phyloP scores from a whole-genome alignment of 768 basidiomycete species.

The Russula sp. region DNA sequence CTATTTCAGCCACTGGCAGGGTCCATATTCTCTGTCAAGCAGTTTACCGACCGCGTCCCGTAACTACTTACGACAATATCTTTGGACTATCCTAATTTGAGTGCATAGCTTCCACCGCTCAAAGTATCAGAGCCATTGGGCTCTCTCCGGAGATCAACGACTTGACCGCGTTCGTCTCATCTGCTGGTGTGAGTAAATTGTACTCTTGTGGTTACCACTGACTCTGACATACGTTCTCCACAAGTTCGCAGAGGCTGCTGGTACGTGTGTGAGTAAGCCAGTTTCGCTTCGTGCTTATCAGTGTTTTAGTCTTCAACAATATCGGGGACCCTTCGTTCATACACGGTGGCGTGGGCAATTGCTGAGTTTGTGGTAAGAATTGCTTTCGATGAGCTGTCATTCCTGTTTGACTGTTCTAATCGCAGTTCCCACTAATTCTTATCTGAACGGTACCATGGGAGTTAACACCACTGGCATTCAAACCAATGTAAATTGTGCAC shows the following conservation, averaged over 20 bases:
- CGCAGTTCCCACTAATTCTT: slow-evolving; percentile 44
- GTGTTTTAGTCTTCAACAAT: slow-evolving; percentile 45
- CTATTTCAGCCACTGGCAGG: slow-evolving; percentile 58
- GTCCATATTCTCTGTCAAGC: slow-evolving; percentile 35
- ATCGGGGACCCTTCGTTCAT: slow-evolving; percentile 61
- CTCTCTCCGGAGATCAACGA: slow-evolving; percentile 18
- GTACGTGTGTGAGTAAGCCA: slow-evolving; percentile 8
- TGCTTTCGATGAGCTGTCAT: neutral
- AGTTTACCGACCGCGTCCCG: slow-evolving; percentile 35
- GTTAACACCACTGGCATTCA: slow-evolving; percentile 52
- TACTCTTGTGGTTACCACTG: slow-evolving; percentile 34
- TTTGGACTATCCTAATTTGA: neutral
- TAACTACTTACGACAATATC: slow-evolving; percentile 32
- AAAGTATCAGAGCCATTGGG: slow-evolving; percentile 23
- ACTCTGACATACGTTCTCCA: neutral
- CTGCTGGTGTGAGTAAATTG: slow-evolving; percentile 34
- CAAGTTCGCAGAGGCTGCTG: slow-evolving; percentile 28
- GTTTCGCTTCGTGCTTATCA: slow-evolving; percentile 38
- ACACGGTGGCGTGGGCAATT: slow-evolving; percentile 48
- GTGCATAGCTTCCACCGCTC: slow-evolving; percentile 16
- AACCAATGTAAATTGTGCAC: slow-evolving; percentile 49
- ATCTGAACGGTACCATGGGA: slow-evolving; percentile 52
- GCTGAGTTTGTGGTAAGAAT: slow-evolving; percentile 49
- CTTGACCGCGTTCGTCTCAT: slow-evolving; percentile 21
- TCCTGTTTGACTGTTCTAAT: neutral